Evolutionary conservation across 1,284 basidiomycete genomes (phyloP), one percentile per base, ranked within the genome.

Genomic region (Gastroboletus turbinatus): DNA sequence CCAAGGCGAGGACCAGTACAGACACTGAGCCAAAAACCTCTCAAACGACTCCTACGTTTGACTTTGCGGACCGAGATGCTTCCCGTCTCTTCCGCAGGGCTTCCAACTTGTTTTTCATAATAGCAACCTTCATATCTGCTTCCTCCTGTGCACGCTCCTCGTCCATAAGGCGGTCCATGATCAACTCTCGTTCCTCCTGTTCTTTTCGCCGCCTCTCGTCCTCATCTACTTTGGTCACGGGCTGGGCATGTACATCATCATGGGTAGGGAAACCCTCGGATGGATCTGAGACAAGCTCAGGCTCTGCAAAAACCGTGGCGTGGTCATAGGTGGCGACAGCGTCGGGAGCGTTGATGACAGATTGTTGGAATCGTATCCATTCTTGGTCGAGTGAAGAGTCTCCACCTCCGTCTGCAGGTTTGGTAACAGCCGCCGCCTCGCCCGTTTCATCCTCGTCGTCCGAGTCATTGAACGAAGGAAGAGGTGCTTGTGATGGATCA

Each of bases 81-180:
- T 80, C 78, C 44, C 87, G 76, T 67, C 76, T 81, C 67, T 76
- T 76, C 65, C 81, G 83, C 62, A 90, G 69, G 6, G 81, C 77
- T 51, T 88, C 87, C 38, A 92, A 66, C 62, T 78, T 79, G 36
- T 74, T 81, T 73, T 87, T 91, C 73, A 92, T 78, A 45, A 78
- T 62, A 13, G 70, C 69, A 4, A 92, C 90, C 56, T 82, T 83
- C 74, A 84, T 84, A 67, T 92, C 90, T 16, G 88, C 90, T 68
- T 92, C 90, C 68, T 92, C 90, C 75, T 92, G 90, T 25, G 84
- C 86, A 53, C 83, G 78, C 68, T 92, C 90, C 73, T 92, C 90
- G 42, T 92, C 89, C 63, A 90, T 58, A 49, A 92, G 67, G 58
- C 88, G 78, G 67, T 92, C 90, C 85, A 92, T 89, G 50, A 92